Percentiles rank a stretch among this genome's conserved stretches.
phyloP scores from a whole-genome alignment of 495 filamentous ascomycete species.

The Astrothelium subdiscretum region DNA sequence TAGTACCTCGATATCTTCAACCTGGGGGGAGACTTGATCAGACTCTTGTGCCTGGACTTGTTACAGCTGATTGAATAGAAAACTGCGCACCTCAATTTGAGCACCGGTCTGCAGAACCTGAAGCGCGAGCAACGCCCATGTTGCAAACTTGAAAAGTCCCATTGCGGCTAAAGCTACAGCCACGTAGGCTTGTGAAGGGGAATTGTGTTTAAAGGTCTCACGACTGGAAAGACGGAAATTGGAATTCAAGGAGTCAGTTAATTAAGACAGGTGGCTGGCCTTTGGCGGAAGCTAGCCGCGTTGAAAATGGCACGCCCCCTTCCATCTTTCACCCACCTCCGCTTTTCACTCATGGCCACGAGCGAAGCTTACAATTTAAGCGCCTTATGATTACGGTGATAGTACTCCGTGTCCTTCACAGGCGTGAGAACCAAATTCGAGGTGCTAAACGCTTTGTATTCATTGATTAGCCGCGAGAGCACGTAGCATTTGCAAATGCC shows the following conservation, averaged over 20 bases:
- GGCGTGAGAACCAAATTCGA: too few relatives aligned
- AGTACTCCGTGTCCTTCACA: too few relatives aligned
- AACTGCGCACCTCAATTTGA: background rate
- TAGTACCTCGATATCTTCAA: constrained; percentile 32
- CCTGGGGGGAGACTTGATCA: background rate
- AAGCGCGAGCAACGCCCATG: background rate
- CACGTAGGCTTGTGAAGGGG: background rate
- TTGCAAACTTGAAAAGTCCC: background rate
- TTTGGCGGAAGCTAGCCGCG: background rate
- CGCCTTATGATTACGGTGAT: too few relatives aligned
- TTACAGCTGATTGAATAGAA: background rate
- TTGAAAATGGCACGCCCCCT: background rate
- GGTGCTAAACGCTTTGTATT: too few relatives aligned
- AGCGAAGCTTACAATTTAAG: too few relatives aligned
- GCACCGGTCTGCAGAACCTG: background rate
- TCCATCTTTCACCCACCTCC: too few relatives aligned
- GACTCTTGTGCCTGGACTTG: background rate
- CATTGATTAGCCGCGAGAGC: too few relatives aligned
- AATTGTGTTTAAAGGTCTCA: background rate
- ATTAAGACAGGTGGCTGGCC: constrained; percentile 1
- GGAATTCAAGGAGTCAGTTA: background rate
- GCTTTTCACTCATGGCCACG: too few relatives aligned
- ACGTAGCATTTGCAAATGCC: too few relatives aligned
- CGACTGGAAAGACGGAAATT: background rate
- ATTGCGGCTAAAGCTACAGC: background rate